Base-by-base conservation (phyloP, 768 basidiomycete genomes). In the Lactifluus subvellereus region DNA sequence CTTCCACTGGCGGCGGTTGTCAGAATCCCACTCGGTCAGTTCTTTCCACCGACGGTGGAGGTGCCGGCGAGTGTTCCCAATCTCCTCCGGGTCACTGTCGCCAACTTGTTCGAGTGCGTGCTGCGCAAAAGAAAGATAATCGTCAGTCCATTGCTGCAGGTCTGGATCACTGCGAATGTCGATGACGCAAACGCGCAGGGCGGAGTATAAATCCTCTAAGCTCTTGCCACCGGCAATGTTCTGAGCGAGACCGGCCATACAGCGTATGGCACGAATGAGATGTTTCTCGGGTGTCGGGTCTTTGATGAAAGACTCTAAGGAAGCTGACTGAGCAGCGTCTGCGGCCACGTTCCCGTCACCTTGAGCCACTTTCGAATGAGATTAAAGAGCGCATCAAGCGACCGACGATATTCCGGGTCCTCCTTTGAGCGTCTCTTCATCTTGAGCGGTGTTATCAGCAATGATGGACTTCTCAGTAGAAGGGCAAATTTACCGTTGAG, bases 261-360 rank as follows among this genome's bases (percentile, higher is more conserved):
- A 71, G 13, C 72, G 65, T 32, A 89, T 72, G 3, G 83, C 84
- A 43, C 78, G 77, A 51, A 80, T 74, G 32, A 88, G 71, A 65
- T 87, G 84, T 69, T 87, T 80, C 55, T 84, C 86, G 4, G 80
- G 77, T 0, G 86, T 83, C 18, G 84, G 80, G 55, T 90, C 87
- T 9, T 80, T 71, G 59, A 89, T 77, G 69, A 89, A 80, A 2
- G 77, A 77, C 14, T 80, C 77, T 40, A 89, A 75, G 0, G 82
- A 80, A 30, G 78, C 74, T 1, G 72, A 67, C 47, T 77, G 70
- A 59, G 80, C 77, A 47, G 78, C 72, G 54, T 75, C 77, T 2
- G 80, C 73, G 0, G 80, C 80, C 0, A 78, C 75, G 53, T 85
- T 38, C 85, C 74, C 0, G 80, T 76, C 43, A 74, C 72, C 60